phyloP scores from a whole-genome alignment of 768 basidiomycete genomes.

The Auricularia sp. region DNA sequence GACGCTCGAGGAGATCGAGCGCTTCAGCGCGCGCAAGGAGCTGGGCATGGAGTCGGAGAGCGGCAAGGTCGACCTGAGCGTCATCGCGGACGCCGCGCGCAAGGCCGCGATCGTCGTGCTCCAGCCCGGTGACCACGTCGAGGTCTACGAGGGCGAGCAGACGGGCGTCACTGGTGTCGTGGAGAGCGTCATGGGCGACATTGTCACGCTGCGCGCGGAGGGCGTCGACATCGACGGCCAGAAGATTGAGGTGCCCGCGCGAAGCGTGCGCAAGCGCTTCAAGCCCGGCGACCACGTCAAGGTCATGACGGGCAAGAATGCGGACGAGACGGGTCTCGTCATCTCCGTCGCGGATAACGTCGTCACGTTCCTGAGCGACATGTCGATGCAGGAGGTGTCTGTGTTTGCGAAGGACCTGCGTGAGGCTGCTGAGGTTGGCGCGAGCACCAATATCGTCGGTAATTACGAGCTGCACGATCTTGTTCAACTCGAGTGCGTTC shows the following conservation, averaged over 20 bases:
- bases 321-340: constrained; percentile 92
- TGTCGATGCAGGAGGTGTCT: constrained; percentile 93
- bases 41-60: constrained; percentile 36
- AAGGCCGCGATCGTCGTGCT: constrained; percentile 87
- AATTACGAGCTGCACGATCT: constrained; percentile 95
- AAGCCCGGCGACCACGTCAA: constrained; percentile 98
- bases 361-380: constrained; percentile 94
- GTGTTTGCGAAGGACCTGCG: constrained; percentile 96
- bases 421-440: constrained; percentile 95
- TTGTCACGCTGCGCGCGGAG: constrained; percentile 72
- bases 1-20: constrained; percentile 91
- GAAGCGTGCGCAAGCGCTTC: constrained; percentile 89
- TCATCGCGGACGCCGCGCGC: constrained; percentile 85
- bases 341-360: constrained; percentile 84
- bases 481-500: constrained; percentile 86
- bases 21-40: constrained; percentile 62
- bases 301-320: constrained; percentile 91
- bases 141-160: constrained; percentile 96
- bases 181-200: constrained; percentile 78
- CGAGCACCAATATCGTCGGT: constrained; percentile 78
- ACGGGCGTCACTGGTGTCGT: constrained; percentile 87
- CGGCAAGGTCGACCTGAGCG: constrained; percentile 72
- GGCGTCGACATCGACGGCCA: constrained; percentile 81
- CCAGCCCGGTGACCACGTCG: constrained; percentile 96
- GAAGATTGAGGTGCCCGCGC: constrained; percentile 74